Evolutionary conservation across 352 stramenopile genomes (phyloP), one percentile per base, ranked within the genome.

Genomic region (Phytophthora ohioensis): DNA sequence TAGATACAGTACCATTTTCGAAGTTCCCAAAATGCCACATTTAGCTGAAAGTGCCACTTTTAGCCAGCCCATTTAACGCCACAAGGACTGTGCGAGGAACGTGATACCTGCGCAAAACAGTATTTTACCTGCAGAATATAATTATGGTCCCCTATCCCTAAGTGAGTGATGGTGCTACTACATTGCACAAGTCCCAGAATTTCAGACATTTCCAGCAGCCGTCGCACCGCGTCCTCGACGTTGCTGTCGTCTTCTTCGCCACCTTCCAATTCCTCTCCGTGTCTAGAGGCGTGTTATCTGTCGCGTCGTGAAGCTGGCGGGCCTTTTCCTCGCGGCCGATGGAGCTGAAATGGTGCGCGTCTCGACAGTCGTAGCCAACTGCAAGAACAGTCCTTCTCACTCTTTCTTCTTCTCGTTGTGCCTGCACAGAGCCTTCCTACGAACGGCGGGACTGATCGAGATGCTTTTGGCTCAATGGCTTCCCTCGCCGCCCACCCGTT

Each of bases 261-360:
- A 27, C 12, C 51, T 15, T 32, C 21, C 21, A 2, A 27, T 48
- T 43, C 27, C 12, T 69, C 38, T 58, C 52, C 55, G 48, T 67
- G 57, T 41, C 32, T 49, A 52, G 68, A 67, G 51, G 69, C 54
- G 27, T 46, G 62, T 67, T 11, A 42, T 51, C 68, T 27, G 15
- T 58, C 60, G 68, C 56, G 64, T 73, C 60, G 63, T 77, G 74
- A 87, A 87, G 68, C 79, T 87, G 79, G 74, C 69, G 76, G 74
- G 64, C 52, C 64, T 67, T 48, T 67, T 69, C 52, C 54, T 75
- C 52, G 67, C 73, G 53, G 64, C 71, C 76, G 76, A 87, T 87
- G 79, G 71, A 73, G 61, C 74, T 75, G 67, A 67, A 69, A 84
- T 84, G 79, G 79, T 83, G 56, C 64, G 21, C 21, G 78, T 77